Evolutionary conservation across 139 green algal genomes (phyloP), one percentile per base, ranked within the genome.

Genomic region (Nannochloris sp.): DNA sequence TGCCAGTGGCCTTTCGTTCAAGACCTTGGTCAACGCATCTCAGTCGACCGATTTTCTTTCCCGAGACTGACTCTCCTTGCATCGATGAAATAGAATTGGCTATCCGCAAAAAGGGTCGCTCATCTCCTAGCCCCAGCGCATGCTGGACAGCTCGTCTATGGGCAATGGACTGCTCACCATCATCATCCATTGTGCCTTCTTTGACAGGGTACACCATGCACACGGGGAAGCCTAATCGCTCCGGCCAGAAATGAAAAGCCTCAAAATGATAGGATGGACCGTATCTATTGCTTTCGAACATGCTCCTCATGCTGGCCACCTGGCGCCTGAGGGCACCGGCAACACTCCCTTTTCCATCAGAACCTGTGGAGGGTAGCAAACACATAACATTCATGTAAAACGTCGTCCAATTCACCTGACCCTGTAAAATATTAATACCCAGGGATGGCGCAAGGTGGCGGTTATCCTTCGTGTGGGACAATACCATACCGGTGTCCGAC

Each of bases 21-120:
- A 95, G 65, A 12, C 77, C 77, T 48, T 74, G 46, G 61, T 95
- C 84, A 34, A 95, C 88, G 53, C 95, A 74, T 24, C n/a, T 11
- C 53, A 95, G 62, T 48, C 76, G 67, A 4, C 23, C 14, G 16
- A 29, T 21, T 48, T 23, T 31, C 29, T 72, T 23, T 46, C 55
- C 21, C 31, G 31, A 24, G 23, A 49, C 50, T 5, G 16, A 21
- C 27, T 37, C 36, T 40, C 2, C 34, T 40, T 40, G 8, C 8
- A 12, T 40, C 34, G 34, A 40, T 19, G 18, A 24, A 27, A 87
- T 14, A 10, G 88, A 78, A 25, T 88, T 88, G 19, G 76, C 75
- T 1, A 68, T 40, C 4, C 87, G 68, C 50, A 96, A 68, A 63
- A 88, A 63, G 1, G 88, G 89, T 7, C 83, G 64, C 67, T 96